Evolutionary conservation across 2,329 filamentous ascomycete genomes (phyloP).

Genomic region (Dryadomyces quercus-mongolicae): DNA sequence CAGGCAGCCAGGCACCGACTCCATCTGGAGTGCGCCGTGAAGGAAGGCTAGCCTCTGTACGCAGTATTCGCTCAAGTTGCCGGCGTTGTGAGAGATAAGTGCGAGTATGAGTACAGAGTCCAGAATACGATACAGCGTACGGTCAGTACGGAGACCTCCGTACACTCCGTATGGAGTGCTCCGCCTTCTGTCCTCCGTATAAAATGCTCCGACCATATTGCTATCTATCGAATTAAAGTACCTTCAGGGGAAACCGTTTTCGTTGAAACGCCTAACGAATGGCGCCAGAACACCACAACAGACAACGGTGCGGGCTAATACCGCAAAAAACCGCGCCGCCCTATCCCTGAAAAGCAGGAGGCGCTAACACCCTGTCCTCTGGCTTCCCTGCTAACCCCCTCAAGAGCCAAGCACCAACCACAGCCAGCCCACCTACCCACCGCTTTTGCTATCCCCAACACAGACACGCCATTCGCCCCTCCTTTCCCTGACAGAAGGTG

Average conservation of each 20-base stretch:
- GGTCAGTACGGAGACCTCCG: no score
- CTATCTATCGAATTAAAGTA: no score
- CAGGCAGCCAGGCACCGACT: neutral
- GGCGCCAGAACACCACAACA: neutral
- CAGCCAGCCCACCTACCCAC: neutral
- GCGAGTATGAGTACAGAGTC: no score
- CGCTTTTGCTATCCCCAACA: neutral
- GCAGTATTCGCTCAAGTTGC: no score
- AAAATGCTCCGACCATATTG: no score
- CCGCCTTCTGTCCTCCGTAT: no score
- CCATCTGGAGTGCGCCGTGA: neutral
- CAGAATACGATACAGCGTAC: no score
- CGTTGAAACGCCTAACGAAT: neutral
- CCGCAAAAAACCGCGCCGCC: neutral
- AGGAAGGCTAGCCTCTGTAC: neutral
- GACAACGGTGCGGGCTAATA: no score
- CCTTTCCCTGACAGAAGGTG: neutral
- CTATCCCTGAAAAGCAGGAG: neutral
- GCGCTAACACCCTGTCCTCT: neutral
- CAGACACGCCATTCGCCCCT: slow-evolving; percentile 2
- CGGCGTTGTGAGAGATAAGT: no score
- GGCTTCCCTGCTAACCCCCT: neutral
- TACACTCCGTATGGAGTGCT: no score
- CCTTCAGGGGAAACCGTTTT: neutral
- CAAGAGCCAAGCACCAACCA: neutral